Conservation (phyloP, 768 basidiomycete genomes). For the Suillus sp. region DNA sequence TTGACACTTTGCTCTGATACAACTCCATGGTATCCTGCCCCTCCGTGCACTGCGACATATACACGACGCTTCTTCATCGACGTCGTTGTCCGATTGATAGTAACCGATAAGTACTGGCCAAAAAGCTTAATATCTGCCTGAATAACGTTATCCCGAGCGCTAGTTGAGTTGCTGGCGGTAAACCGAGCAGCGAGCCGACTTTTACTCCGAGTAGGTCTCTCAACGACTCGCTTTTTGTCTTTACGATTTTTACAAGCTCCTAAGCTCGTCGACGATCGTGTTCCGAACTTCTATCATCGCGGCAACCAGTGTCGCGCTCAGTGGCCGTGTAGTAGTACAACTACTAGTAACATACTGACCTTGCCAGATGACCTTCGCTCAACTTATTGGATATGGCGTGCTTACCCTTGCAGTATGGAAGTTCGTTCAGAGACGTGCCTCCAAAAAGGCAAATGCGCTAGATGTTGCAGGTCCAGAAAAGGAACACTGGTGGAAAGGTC, state of each 20-base stretch:
- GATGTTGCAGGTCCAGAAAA: slow-evolving; percentile 6
- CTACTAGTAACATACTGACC: no score
- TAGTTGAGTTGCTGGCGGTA: neutral
- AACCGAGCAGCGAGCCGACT: neutral
- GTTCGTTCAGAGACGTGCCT: neutral
- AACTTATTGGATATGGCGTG: neutral
- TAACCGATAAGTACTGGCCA: neutral
- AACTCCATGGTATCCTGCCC: slow-evolving; percentile 67
- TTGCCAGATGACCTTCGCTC: neutral
- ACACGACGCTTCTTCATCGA: slow-evolving; percentile 13
- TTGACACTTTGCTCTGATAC: slow-evolving; percentile 55
- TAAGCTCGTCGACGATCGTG: neutral
- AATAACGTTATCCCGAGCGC: no score
- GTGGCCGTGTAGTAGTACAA: neutral
- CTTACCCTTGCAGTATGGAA: neutral
- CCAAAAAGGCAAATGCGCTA: neutral
- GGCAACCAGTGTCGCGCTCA: neutral
- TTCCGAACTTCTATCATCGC: neutral
- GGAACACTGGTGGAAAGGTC: slow-evolving; percentile 4
- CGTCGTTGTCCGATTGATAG: neutral
- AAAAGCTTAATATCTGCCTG: no score
- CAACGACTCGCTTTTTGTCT: neutral
- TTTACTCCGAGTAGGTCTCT: neutral
- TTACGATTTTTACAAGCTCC: neutral
- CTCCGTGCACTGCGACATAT: slow-evolving; percentile 73